Conservation (phyloP, 164 flowering plant species). For the Platanus orientalis region DNA sequence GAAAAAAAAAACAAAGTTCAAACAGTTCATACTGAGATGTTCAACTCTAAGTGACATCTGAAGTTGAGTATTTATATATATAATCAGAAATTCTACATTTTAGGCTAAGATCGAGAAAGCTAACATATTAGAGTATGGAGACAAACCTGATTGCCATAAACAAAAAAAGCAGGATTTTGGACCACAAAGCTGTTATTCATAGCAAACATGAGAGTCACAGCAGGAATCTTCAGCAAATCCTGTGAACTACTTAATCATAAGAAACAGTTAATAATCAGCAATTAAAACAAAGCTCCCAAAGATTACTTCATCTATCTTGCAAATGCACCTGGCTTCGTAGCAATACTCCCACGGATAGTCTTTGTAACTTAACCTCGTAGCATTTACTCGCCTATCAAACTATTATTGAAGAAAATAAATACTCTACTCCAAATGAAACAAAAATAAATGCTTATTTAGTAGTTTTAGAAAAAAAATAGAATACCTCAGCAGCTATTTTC, state of each 20-base stretch:
- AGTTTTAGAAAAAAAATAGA: neutral
- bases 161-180: slow-evolving; percentile 44
- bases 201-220: slow-evolving; percentile 49
- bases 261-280: slow-evolving; percentile 11
- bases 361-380: slow-evolving; percentile 42
- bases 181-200: slow-evolving; percentile 65
- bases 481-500: slow-evolving; percentile 60
- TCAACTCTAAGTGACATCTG: too few relatives aligned
- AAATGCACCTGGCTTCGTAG: slow-evolving; percentile 64
- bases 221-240: slow-evolving; percentile 47
- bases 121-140: neutral
- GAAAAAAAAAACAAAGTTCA: too few relatives aligned
- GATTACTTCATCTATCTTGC: neutral
- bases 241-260: slow-evolving; percentile 38
- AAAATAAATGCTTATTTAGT: neutral
- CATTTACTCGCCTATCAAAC: slow-evolving; percentile 75
- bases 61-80: too few relatives aligned
- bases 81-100: too few relatives aligned
- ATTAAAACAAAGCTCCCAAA: slow-evolving; percentile 6
- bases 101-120: neutral
- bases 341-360: slow-evolving; percentile 82
- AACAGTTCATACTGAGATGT: too few relatives aligned
- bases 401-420: slow-evolving; percentile 15
- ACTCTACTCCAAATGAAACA: neutral
- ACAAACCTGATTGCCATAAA: slow-evolving; percentile 48